These are phyloP conservation scores for Leccinum pachyderme DNA, from an alignment of 1,284 basidiomycete species.

Conservation along the genomic window DNA sequence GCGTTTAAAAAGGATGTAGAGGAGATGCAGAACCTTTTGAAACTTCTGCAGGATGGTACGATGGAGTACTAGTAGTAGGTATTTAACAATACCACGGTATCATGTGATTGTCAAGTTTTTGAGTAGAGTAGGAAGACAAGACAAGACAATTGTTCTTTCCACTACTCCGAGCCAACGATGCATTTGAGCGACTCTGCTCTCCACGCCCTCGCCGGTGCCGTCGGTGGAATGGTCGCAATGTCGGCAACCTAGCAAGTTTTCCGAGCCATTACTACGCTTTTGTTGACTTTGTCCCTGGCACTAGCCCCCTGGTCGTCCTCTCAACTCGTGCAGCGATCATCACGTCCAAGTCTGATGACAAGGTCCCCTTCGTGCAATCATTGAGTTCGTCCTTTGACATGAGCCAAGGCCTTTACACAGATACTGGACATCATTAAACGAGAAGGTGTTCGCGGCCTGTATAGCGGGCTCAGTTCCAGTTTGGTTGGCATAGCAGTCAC, in stretches of 20 bases:
- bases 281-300: conserved; percentile 35
- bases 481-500: conserved; percentile 91
- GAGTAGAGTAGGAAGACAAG: no score
- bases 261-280: not conserved
- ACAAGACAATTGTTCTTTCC: no score
- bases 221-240: conserved; percentile 92
- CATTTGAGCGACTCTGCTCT: conserved; percentile 81
- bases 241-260: conserved; percentile 71
- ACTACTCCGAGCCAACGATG: not conserved
- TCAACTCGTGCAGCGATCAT: conserved; percentile 94
- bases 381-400: conserved; percentile 29
- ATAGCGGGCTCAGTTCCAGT: conserved; percentile 85
- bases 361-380: conserved; percentile 41
- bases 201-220: conserved; percentile 87
- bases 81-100: not conserved
- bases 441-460: conserved; percentile 86
- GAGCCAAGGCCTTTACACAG: conserved; percentile 43
- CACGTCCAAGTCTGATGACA: conserved; percentile 67
- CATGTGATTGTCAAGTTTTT: not conserved
- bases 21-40: conserved; percentile 60
- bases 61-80: conserved; percentile 12
- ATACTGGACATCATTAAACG: conserved; percentile 77
- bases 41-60: conserved; percentile 39
- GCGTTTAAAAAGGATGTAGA: conserved; percentile 65
- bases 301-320: conserved; percentile 82